phyloP scores from a whole-genome alignment of 1,284 basidiomycete species.

The Bondarzewia mesenterica region DNA sequence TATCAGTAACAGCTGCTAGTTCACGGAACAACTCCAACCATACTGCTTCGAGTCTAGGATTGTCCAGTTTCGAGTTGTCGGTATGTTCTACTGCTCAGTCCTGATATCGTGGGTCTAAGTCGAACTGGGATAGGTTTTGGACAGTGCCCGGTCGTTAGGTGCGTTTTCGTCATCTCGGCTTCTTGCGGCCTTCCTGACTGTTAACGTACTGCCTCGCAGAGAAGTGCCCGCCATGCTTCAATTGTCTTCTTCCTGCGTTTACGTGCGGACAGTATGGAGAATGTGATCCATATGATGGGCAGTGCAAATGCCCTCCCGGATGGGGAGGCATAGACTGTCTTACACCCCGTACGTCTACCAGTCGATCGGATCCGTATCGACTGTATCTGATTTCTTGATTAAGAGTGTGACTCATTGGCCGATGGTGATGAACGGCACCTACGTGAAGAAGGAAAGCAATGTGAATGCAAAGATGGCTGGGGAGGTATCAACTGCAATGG shows the following conservation, averaged over 20 bases:
- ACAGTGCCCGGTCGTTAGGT: slow-evolving; percentile 8
- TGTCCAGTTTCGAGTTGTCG: not conserved
- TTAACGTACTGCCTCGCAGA: slow-evolving; percentile 19
- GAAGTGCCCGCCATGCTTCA: slow-evolving; percentile 75
- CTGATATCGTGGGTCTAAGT: not conserved
- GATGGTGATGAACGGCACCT: slow-evolving; percentile 83
- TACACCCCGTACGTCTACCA: slow-evolving; percentile 54
- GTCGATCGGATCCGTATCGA: not conserved
- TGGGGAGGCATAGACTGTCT: slow-evolving; percentile 90
- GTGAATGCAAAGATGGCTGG: slow-evolving; percentile 93
- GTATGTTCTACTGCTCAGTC: not conserved
- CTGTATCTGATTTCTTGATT: not conserved
- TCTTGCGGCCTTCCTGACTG: no score
- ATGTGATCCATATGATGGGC: slow-evolving; percentile 83
- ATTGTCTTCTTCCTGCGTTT: slow-evolving; percentile 78
- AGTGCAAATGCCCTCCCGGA: slow-evolving; percentile 85
- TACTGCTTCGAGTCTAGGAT: not conserved
- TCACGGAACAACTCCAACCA: not conserved
- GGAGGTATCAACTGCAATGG: slow-evolving; percentile 95
- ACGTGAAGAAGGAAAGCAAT: slow-evolving; percentile 67
- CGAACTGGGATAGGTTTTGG: not conserved
- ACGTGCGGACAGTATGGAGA: slow-evolving; percentile 80
- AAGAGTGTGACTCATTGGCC: slow-evolving; percentile 86
- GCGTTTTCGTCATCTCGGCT: not conserved
- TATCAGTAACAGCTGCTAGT: no score